Conservation (phyloP, 2,329 filamentous ascomycete genomes). For the Phialophora tarda region DNA sequence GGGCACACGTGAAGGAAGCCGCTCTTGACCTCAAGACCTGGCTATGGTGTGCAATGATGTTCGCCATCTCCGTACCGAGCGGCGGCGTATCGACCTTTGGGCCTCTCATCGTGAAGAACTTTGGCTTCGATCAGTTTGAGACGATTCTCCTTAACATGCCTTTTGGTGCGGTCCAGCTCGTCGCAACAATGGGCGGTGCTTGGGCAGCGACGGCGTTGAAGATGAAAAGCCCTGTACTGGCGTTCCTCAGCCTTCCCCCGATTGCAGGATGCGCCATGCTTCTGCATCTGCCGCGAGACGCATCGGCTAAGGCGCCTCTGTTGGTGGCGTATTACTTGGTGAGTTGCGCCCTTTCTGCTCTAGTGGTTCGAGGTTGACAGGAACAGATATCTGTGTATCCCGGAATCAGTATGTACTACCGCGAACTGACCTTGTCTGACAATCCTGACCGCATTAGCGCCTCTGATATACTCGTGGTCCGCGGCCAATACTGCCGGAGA, state of each 20-base stretch:
- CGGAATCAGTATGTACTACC: slow-evolving; percentile 51
- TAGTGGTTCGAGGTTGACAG: background rate
- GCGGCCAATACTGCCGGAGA: slow-evolving; percentile 68
- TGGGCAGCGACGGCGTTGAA: slow-evolving; percentile 61
- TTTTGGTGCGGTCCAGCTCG: slow-evolving; percentile 57
- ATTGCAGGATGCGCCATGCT: slow-evolving; percentile 63
- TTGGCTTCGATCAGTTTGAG: slow-evolving; percentile 36
- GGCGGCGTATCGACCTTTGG: slow-evolving; percentile 33
- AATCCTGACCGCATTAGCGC: slow-evolving; percentile 44
- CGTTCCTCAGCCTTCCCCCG: slow-evolving; percentile 61
- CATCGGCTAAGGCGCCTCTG: slow-evolving; percentile 56
- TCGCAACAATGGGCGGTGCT: slow-evolving; percentile 64
- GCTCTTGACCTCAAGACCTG: slow-evolving; percentile 65
- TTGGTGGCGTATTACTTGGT: slow-evolving; percentile 63
- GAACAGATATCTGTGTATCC: slow-evolving; percentile 63
- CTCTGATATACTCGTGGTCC: slow-evolving; percentile 74
- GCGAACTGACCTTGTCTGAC: background rate
- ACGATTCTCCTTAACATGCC: slow-evolving; percentile 40
- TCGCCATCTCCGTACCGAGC: slow-evolving; percentile 55
- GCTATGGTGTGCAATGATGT: slow-evolving; percentile 61
- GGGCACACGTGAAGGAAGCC: slow-evolving; percentile 61
- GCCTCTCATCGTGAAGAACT: slow-evolving; percentile 37
- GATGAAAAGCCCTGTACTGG: slow-evolving; percentile 62
- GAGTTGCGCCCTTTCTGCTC: slow-evolving; percentile 31
- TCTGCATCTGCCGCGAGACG: slow-evolving; percentile 55